These are phyloP conservation scores for Claviceps monticola DNA, from an alignment of 2,329 filamentous ascomycete species.

Conservation along the genomic window DNA sequence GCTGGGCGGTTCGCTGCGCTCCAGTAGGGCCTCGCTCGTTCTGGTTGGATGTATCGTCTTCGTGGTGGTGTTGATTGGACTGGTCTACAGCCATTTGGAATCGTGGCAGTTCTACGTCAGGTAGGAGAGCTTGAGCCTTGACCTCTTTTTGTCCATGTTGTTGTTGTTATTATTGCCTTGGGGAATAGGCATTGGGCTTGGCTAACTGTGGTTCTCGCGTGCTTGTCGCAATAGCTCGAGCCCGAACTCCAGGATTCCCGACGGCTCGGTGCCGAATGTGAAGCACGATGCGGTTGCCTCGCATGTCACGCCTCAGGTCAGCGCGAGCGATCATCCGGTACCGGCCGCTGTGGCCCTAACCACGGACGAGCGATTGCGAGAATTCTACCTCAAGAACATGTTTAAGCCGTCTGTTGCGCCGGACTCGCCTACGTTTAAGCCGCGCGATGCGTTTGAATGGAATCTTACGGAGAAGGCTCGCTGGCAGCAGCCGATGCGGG, in stretches of 20 bases:
- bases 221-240: neutral
- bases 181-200: neutral
- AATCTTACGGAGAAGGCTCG: conserved; percentile 14
- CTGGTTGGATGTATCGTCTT: conserved; percentile 19
- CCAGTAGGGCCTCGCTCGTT: conserved; percentile 17
- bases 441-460: conserved; percentile 20
- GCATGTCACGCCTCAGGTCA: neutral
- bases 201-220: neutral
- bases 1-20: conserved; percentile 16
- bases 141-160: neutral
- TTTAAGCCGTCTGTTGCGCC: conserved; percentile 17
- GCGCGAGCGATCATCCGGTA: neutral
- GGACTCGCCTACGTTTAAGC: conserved; percentile 14
- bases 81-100: conserved; percentile 20
- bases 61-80: conserved; percentile 17
- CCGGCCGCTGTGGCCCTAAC: no score
- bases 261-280: neutral
- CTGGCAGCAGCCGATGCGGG: conserved; percentile 21
- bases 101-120: conserved; percentile 12
- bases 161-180: no score
- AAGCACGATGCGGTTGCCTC: neutral
- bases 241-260: neutral
- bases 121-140: conserved; percentile 5
- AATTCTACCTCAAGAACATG: conserved; percentile 20
- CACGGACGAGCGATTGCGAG: conserved; percentile 11